Conservation (phyloP, 208 protist genomes). For the Perkinsela sp. region DNA sequence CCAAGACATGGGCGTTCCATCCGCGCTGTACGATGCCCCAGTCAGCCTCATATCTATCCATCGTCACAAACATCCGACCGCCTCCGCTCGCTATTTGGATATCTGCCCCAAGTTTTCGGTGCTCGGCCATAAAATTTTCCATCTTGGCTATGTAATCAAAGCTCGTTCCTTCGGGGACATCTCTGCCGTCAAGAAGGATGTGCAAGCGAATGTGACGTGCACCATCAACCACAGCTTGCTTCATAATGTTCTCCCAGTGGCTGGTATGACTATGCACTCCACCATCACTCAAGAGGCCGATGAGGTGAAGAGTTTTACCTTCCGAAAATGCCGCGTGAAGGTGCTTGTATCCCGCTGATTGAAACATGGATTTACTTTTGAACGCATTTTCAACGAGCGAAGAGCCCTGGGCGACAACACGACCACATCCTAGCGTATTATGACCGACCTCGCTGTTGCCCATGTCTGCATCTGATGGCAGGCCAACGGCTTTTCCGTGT, state of each 20-base stretch:
- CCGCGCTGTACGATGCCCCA: conserved; percentile 77
- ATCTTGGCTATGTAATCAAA: conserved; percentile 63
- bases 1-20: conserved; percentile 67
- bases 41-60: conserved; percentile 81
- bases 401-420: conserved; percentile 66
- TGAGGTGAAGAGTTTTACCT: conserved; percentile 55
- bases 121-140: conserved; percentile 42
- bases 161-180: conserved; percentile 68
- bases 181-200: conserved; percentile 69
- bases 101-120: conserved; percentile 32
- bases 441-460: conserved; percentile 82
- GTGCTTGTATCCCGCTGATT: conserved; percentile 58
- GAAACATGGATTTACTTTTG: conserved; percentile 39
- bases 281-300: conserved; percentile 71
- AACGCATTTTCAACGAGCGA: conserved; percentile 73
- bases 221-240: conserved; percentile 34
- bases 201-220: conserved; percentile 64
- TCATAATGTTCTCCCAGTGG: conserved; percentile 60
- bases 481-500: conserved; percentile 66
- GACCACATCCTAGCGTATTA: conserved; percentile 72
- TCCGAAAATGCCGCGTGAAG: conserved; percentile 38
- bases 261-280: conserved; percentile 72
- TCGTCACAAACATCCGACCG: conserved; percentile 76
- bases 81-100: conserved; percentile 66
- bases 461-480: conserved; percentile 76